Conservation (phyloP, 768 basidiomycete genomes). For the Amanita fuliginea region DNA sequence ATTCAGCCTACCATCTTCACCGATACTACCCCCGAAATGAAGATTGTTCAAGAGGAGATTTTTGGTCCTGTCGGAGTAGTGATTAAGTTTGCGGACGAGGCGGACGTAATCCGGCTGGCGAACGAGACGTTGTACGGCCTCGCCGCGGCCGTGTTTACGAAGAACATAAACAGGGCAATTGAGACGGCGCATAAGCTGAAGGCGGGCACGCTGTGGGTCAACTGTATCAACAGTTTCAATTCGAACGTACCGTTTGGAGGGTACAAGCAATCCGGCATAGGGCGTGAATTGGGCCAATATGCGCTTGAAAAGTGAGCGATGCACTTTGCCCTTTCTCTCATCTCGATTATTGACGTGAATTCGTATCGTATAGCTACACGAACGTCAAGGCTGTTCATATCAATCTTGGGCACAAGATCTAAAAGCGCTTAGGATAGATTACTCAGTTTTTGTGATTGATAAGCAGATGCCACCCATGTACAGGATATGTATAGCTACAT, state of each 20-base stretch:
- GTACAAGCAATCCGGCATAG: slow-evolving; percentile 76
- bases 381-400: slow-evolving; percentile 63
- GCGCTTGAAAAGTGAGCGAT: slow-evolving; percentile 49
- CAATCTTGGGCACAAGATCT: slow-evolving; percentile 32
- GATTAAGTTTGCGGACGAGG: slow-evolving; percentile 62
- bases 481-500: too few relatives aligned
- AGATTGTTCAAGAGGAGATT: slow-evolving; percentile 66
- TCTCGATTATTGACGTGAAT: slow-evolving; percentile 2
- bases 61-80: slow-evolving; percentile 75
- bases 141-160: slow-evolving; percentile 77
- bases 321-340: background rate
- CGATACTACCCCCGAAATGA: slow-evolving; percentile 56
- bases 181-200: slow-evolving; percentile 62
- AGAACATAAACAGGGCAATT: slow-evolving; percentile 66
- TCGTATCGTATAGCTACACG: slow-evolving; percentile 35
- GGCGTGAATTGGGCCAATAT: slow-evolving; percentile 73
- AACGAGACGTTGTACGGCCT: slow-evolving; percentile 73
- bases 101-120: slow-evolving; percentile 21
- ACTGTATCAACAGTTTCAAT: slow-evolving; percentile 39
- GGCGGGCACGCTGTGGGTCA: slow-evolving; percentile 75
- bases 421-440: background rate
- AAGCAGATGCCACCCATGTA: too few relatives aligned
- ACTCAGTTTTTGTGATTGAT: background rate
- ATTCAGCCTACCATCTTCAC: slow-evolving; percentile 71
- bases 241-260: slow-evolving; percentile 71